Conservation (phyloP, 2,329 filamentous ascomycete genomes). For the Septoria petroselini region DNA sequence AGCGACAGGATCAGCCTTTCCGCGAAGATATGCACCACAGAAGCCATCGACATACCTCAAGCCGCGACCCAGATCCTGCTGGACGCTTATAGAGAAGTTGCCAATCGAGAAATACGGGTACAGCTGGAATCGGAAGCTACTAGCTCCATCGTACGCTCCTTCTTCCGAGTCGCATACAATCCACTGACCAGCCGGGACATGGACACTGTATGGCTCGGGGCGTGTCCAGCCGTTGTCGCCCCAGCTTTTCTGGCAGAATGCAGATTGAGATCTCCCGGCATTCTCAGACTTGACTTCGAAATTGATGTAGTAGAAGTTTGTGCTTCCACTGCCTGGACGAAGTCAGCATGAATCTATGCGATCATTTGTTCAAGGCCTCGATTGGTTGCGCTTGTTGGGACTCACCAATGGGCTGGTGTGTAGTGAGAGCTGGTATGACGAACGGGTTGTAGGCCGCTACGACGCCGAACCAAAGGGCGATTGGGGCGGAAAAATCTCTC, state of each 20-base stretch:
- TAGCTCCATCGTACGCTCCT: slow-evolving; percentile 17
- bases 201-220: slow-evolving; percentile 18
- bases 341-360: too few species aligned
- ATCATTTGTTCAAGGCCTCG: too few species aligned
- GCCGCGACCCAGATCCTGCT: slow-evolving; percentile 23
- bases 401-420: slow-evolving; percentile 33
- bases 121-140: slow-evolving; percentile 29
- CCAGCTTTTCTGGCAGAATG: slow-evolving; percentile 29
- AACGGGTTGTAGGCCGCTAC: slow-evolving; percentile 13
- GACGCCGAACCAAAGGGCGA: neutral
- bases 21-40: too few species aligned
- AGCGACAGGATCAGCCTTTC: too few species aligned
- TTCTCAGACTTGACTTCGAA: slow-evolving; percentile 28
- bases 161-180: slow-evolving; percentile 22
- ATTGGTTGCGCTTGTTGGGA: too few species aligned
- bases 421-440: slow-evolving; percentile 18
- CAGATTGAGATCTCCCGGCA: slow-evolving; percentile 14
- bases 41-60: slow-evolving; percentile 15
- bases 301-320: slow-evolving; percentile 31
- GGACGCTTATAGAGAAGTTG: slow-evolving; percentile 29
- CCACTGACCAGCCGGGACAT: slow-evolving; percentile 30
- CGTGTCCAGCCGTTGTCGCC: slow-evolving; percentile 26
- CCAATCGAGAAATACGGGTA: slow-evolving; percentile 31
- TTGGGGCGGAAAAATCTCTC: neutral
- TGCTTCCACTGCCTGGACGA: slow-evolving; percentile 29